Conservation (phyloP, 257 asterid species). For the Verbascum thapsus region DNA sequence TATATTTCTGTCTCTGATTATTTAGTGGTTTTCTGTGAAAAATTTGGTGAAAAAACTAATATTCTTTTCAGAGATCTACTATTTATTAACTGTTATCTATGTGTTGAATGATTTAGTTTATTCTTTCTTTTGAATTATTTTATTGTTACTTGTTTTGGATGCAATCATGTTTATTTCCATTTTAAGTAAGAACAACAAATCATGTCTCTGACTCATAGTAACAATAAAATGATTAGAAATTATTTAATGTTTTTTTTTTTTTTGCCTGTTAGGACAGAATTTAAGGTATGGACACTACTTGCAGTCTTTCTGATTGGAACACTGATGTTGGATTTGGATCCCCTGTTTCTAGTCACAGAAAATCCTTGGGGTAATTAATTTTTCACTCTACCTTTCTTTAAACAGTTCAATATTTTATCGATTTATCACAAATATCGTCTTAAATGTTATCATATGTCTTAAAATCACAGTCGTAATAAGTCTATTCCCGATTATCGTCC, state of each 20-base stretch:
- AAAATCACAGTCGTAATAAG: no score
- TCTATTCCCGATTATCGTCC: no score
- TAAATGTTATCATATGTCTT: no score
- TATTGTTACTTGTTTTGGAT: neutral
- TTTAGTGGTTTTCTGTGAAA: no score
- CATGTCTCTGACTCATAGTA: constrained; percentile 7
- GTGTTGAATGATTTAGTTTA: no score
- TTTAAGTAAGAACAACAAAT: constrained; percentile 11
- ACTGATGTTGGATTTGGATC: constrained; percentile 49
- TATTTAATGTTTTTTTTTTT: neutral
- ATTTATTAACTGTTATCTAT: no score
- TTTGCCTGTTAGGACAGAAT: constrained; percentile 11
- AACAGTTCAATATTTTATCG: no score
- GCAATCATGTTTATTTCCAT: neutral
- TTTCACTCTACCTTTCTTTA: neutral
- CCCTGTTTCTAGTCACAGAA: constrained; percentile 47
- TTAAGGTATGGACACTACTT: constrained; percentile 56
- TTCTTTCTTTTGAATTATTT: neutral
- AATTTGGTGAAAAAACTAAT: no score
- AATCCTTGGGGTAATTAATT: constrained; percentile 58
- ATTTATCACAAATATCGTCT: no score
- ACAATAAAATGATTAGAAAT: constrained; percentile 8
- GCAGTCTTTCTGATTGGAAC: constrained; percentile 63
- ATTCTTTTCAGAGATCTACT: no score
- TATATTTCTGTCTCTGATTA: no score